A percentile compares a stretch with the other conserved stretches of the same genome.
Evolutionary conservation across 805 yeast species (phyloP).

Genomic region (Naumovozyma baii): DNA sequence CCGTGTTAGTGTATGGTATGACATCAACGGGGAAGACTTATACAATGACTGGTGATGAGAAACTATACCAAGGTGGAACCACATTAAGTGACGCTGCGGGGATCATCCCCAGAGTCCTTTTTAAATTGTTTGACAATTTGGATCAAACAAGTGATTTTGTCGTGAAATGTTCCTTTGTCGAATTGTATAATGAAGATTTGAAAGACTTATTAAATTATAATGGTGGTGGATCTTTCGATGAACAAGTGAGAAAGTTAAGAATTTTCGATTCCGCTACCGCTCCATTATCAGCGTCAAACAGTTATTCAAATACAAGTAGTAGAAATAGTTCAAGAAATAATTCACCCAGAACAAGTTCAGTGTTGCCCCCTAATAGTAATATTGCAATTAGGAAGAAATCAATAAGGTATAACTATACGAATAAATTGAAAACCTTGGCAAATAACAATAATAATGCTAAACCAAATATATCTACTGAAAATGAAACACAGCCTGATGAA

Average conservation of each 20-base stretch:
- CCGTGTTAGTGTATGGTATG: constrained; percentile 83
- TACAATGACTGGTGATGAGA: constrained; percentile 64
- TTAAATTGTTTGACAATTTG: constrained; percentile 46
- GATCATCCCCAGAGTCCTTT: constrained; percentile 51
- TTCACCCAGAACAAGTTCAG: constrained; percentile 15
- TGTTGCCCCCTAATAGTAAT: not conserved
- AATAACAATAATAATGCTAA: constrained; percentile 1
- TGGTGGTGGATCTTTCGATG: not conserved
- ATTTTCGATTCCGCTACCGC: constrained; percentile 37
- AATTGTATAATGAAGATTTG: constrained; percentile 79
- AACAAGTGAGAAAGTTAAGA: constrained; percentile 41
- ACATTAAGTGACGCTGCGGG: constrained; percentile 45
- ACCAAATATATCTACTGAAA: too few species aligned
- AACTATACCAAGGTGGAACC: constrained; percentile 17
- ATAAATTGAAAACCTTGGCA: not conserved
- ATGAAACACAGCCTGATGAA: constrained; percentile 5
- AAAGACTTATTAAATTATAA: constrained; percentile 48
- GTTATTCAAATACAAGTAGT: constrained; percentile 7
- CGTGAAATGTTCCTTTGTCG: constrained; percentile 73
- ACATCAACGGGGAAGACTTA: constrained; percentile 87
- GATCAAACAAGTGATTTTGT: constrained; percentile 40
- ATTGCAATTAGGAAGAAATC: not conserved
- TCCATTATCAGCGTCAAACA: constrained; percentile 2
- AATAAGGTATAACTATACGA: not conserved
- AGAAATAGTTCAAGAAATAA: constrained; percentile 16